Evolutionary conservation across 352 stramenopile species (phyloP).

Genomic region (Phytophthora palmivora): DNA sequence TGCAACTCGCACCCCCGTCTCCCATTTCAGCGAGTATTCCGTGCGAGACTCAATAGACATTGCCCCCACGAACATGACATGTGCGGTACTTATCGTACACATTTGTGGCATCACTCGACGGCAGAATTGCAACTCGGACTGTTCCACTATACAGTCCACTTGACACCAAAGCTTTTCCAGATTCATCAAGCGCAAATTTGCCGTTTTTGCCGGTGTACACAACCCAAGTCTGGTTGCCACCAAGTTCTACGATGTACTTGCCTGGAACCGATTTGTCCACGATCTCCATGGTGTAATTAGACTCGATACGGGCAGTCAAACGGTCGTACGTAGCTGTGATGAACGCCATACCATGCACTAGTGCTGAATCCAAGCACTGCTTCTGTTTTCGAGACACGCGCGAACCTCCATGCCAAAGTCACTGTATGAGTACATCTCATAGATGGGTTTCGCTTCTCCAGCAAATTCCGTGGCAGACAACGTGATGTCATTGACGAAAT

Average conservation of each 20-base stretch:
- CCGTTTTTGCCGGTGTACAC: slow-evolving; percentile 51
- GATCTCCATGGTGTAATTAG: slow-evolving; percentile 51
- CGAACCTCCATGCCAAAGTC: slow-evolving; percentile 65
- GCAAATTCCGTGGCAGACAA: slow-evolving; percentile 66
- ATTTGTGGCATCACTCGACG: slow-evolving; percentile 20
- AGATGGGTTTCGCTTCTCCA: slow-evolving; percentile 40
- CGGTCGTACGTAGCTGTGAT: slow-evolving; percentile 59
- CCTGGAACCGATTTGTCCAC: slow-evolving; percentile 39
- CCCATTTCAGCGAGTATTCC: slow-evolving; percentile 68
- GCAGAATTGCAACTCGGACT: slow-evolving; percentile 58
- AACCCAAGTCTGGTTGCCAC: slow-evolving; percentile 73
- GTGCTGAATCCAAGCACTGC: slow-evolving; percentile 54
- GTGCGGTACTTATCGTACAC: slow-evolving; percentile 60
- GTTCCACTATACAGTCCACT: slow-evolving; percentile 46
- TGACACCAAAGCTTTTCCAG: slow-evolving; percentile 42
- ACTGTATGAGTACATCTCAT: slow-evolving; percentile 65
- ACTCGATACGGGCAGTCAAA: slow-evolving; percentile 53
- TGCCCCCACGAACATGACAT: slow-evolving; percentile 61
- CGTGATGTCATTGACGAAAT: slow-evolving; percentile 69
- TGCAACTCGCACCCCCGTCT: slow-evolving; percentile 50
- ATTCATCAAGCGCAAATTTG: slow-evolving; percentile 43
- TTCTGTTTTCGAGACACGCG: slow-evolving; percentile 34
- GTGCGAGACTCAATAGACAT: slow-evolving; percentile 49
- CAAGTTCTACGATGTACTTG: slow-evolving; percentile 63
- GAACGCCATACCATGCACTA: slow-evolving; percentile 77